A percentile compares a stretch with the other conserved stretches of the same genome.
These are phyloP conservation scores for Nemania bipapillata DNA, from an alignment of 2,329 filamentous ascomycete species.

Conservation along the genomic window DNA sequence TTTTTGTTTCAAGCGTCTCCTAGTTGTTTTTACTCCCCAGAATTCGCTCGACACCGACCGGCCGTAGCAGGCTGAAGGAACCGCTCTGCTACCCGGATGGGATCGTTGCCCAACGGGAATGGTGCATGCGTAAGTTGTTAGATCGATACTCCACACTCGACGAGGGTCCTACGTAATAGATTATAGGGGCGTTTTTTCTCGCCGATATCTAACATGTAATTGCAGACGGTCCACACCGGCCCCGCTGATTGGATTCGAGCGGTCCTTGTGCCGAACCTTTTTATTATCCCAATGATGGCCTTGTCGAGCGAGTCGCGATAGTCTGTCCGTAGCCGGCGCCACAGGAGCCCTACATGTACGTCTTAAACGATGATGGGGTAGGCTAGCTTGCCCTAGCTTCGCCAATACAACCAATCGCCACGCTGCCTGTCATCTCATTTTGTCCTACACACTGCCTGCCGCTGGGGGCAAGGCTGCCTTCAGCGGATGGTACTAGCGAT, in stretches of 20 bases:
- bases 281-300: constrained; percentile 45
- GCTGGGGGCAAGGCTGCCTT: constrained; percentile 35
- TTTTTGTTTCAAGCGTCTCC: constrained; percentile 46
- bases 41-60: constrained; percentile 43
- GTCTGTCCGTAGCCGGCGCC: constrained; percentile 22
- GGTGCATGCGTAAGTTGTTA: constrained; percentile 51
- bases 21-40: constrained; percentile 48
- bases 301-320: constrained; percentile 21
- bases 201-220: background rate
- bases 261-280: constrained; percentile 41
- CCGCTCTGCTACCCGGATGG: constrained; percentile 48
- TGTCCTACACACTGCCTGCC: constrained; percentile 36
- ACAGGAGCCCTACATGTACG: constrained; percentile 27
- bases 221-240: constrained; percentile 49
- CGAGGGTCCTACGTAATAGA: background rate
- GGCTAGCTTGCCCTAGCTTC: constrained; percentile 40
- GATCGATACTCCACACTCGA: background rate
- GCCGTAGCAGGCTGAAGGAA: constrained; percentile 46
- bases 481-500: constrained; percentile 22
- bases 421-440: constrained; percentile 23
- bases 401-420: constrained; percentile 14
- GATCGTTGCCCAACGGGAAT: constrained; percentile 48
- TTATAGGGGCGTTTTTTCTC: background rate
- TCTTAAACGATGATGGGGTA: constrained; percentile 40
- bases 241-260: constrained; percentile 47